phyloP scores from a whole-genome alignment of 768 basidiomycete genomes.

The Russula sp. region DNA sequence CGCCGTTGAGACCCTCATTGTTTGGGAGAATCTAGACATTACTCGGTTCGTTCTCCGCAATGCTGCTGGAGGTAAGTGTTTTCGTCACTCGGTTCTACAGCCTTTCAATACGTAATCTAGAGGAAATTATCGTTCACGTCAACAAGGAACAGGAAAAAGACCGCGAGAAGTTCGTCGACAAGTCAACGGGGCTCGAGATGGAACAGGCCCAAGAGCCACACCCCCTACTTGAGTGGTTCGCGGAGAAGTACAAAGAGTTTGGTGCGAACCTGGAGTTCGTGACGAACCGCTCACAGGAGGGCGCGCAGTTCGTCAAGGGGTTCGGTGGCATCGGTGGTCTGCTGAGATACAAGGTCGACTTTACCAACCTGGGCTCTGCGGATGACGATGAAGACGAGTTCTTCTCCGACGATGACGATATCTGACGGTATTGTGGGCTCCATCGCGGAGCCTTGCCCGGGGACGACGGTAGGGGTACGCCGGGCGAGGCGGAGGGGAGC shows the following conservation, averaged over 20 bases:
- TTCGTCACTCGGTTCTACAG: not conserved
- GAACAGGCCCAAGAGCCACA: slow-evolving; percentile 79
- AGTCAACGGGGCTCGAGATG: slow-evolving; percentile 94
- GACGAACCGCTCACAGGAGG: slow-evolving; percentile 94
- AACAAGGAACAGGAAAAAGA: slow-evolving; percentile 87
- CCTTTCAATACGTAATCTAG: slow-evolving; percentile 33
- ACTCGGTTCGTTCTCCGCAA: slow-evolving; percentile 85
- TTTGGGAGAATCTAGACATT: slow-evolving; percentile 96
- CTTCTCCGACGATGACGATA: slow-evolving; percentile 64
- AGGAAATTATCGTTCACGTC: slow-evolving; percentile 76
- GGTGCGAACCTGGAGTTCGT: slow-evolving; percentile 95
- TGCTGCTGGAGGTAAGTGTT: slow-evolving; percentile 71
- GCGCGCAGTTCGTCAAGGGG: slow-evolving; percentile 96
- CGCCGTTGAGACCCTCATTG: slow-evolving; percentile 93
- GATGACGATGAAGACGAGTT: slow-evolving; percentile 86
- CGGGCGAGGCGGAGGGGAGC: slow-evolving; percentile 53
- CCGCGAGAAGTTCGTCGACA: slow-evolving; percentile 91
- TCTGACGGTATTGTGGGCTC: slow-evolving; percentile 89
- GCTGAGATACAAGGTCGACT: slow-evolving; percentile 96
- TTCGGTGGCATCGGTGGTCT: slow-evolving; percentile 98
- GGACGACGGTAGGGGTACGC: slow-evolving; percentile 43
- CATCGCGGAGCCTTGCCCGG: slow-evolving; percentile 62
- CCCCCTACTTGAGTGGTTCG: slow-evolving; percentile 94
- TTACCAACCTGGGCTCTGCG: slow-evolving; percentile 64
- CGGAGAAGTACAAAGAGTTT: slow-evolving; percentile 97